phyloP scores from a whole-genome alignment of 2,329 filamentous ascomycete genomes.

The Neopestalotiopsis sp. region DNA sequence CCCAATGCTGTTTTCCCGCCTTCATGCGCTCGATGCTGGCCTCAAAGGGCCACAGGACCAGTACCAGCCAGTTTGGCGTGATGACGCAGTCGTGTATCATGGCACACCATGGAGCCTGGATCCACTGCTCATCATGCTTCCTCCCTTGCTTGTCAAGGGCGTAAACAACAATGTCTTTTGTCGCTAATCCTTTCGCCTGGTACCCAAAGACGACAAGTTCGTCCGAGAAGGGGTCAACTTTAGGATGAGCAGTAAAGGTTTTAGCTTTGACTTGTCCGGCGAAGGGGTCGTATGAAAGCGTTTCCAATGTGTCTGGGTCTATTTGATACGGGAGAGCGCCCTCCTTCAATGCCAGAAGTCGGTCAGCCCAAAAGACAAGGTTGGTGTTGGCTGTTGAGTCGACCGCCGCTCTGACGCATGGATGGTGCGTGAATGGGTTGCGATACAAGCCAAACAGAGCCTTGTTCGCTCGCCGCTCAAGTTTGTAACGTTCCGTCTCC shows the following conservation, averaged over 20 bases:
- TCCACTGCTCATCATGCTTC: constrained; percentile 38
- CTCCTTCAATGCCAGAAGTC: constrained; percentile 52
- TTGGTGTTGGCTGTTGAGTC: constrained; percentile 54
- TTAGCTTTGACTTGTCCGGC: constrained; percentile 39
- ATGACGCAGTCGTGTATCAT: constrained; percentile 32
- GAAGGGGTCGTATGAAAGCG: constrained; percentile 41
- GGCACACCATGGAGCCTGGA: constrained; percentile 35
- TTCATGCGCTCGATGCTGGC: not conserved
- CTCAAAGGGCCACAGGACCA: not conserved
- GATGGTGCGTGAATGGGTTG: constrained; percentile 39
- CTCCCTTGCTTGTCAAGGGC: constrained; percentile 31
- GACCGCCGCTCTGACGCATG: constrained; percentile 38
- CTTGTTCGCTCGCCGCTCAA: constrained; percentile 36
- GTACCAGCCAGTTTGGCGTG: not conserved
- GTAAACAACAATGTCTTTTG: constrained; percentile 36
- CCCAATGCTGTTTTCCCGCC: constrained; percentile 6
- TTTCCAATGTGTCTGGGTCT: constrained; percentile 42
- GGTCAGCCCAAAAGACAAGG: constrained; percentile 50
- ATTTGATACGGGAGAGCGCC: constrained; percentile 41
- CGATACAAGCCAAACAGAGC: constrained; percentile 41
- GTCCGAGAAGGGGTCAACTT: constrained; percentile 41
- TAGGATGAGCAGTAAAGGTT: constrained; percentile 45
- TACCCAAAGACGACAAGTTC: constrained; percentile 45
- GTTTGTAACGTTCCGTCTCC: constrained; percentile 40
- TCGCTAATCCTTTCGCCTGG: constrained; percentile 44